Base-by-base conservation (phyloP, 2,329 filamentous ascomycete species). In the Aureobasidium sp. region DNA sequence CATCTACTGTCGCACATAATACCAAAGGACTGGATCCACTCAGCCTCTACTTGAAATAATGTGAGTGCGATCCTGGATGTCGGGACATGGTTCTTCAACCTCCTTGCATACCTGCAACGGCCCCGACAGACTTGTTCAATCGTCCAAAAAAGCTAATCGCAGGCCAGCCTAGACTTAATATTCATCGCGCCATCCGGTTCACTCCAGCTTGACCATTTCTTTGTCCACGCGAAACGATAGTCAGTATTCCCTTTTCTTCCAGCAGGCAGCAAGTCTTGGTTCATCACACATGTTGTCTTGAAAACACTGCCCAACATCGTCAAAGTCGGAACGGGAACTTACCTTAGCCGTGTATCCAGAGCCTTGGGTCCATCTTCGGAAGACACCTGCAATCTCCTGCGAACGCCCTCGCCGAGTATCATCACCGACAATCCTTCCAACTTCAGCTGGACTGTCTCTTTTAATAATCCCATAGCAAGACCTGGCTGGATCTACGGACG, bases 351-450 rank as follows among this genome's bases (percentile, higher is more conserved):
- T 37, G 59, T 55, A 55, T 61, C 68, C 70, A 68, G 66, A 65
- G 63, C 67, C 66, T 67, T 68, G 69, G 70, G 64, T 62, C 66
- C 62, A 67, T 64, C 66, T 63, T 66, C 69, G 68, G 63, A 66
- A 68, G 61, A 67, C 68, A 66, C 70, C 69, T 72, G 70, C 69
- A 71, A 73, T 71, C 69, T 72, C 69, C 69, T 72, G 69, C 70
- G 71, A 73, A 73, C 71, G 67, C 67, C 68, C 70, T 69, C 69
- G 45, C 64, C 66, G 68, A 68, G 65, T 63, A 67, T 66, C 63
- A 59, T 64, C 67, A 66, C 69, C 68, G 69, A 69, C 69, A 67
- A 64, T 62, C 61, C 61, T 57, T 41, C 62, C 57, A 34, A 41
- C 57, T 36, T 49, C 57, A 54, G 59, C 59, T 61, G 59, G 50